A percentile compares a stretch with the other conserved stretches of the same genome.
phyloP scores from a whole-genome alignment of 2,329 filamentous ascomycete species.

The Penicillium sp. region DNA sequence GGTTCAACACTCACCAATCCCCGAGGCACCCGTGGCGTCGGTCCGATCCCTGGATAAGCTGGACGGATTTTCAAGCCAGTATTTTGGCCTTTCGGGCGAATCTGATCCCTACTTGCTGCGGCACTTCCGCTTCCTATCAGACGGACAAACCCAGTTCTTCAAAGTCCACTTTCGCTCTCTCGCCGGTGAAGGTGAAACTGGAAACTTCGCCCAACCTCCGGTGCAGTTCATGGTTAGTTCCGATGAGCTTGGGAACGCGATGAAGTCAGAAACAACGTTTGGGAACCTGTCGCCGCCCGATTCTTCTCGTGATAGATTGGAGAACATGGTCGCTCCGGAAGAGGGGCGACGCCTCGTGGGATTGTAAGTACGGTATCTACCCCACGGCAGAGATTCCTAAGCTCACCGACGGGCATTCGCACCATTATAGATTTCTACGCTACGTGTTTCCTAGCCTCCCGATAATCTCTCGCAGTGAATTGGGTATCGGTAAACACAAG shows the following conservation, averaged over 20 bases:
- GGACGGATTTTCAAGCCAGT: conserved; percentile 28
- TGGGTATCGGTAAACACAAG: conserved; percentile 12
- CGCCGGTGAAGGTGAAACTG: conserved; percentile 33
- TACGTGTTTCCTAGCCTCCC: conserved; percentile 31
- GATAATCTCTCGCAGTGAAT: conserved; percentile 28
- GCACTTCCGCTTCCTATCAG: conserved; percentile 37
- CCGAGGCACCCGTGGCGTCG: conserved; percentile 11
- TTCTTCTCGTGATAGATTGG: conserved; percentile 9
- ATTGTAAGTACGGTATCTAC: conserved; percentile 14
- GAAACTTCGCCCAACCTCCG: conserved; percentile 27
- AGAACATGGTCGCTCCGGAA: conserved; percentile 19
- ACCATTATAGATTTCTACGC: conserved; percentile 24
- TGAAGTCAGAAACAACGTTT: neutral
- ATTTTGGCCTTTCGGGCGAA: conserved; percentile 36
- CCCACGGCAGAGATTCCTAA: too few species aligned
- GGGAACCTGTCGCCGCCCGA: neutral
- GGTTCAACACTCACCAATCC: too few species aligned
- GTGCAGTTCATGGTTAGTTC: conserved; percentile 29
- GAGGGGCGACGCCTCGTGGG: conserved; percentile 20
- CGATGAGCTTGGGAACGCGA: conserved; percentile 16
- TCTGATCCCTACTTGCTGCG: conserved; percentile 40
- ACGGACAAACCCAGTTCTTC: conserved; percentile 32
- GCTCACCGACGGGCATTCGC: neutral
- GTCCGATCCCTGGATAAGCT: conserved; percentile 32
- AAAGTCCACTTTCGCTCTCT: conserved; percentile 37